Base-by-base conservation (phyloP, 495 filamentous ascomycete species). In the Penicillium diatomitis region DNA sequence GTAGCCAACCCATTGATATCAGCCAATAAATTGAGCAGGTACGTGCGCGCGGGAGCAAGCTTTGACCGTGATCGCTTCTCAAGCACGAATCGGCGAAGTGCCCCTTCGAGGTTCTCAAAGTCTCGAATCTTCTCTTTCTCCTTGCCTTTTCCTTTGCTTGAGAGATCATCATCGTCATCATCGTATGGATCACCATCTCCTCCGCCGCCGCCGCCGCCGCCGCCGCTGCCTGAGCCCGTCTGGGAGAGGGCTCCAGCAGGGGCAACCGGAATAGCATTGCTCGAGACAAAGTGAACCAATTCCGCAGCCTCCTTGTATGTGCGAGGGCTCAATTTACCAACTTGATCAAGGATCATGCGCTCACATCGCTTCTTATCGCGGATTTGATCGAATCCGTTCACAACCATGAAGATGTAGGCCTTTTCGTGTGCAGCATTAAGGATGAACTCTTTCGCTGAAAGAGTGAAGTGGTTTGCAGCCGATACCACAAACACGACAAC, bases 401-500 rank as follows among this genome's bases (percentile, higher is more conserved):
- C 92, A 6, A 97, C 92, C 70, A 98, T 92, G 72, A 98, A 98
- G 55, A 98, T 91, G 59, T 98, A 97, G 8, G 91, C 91, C 62
- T 98, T 98, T 61, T 98, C 92, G 40, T 89, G 81, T 9, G 92
- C 94, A 7, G 92, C 92, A 47, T 90, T 90, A 71, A 87, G 82
- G 51, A 98, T 96, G 62, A 98, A 98, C 53, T 98, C 90, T 62
- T 88, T 96, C 8, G 94, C 90, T 3, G 91, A 92, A 42, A 90
- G 79, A 2, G 92, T 98, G 64, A 98, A 97, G 64, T 96, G 94
- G 57, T 98, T 97, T 36, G 89, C 90, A 9, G 94, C 92, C 32
- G 88, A 95, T 8, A 98, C 94, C 28, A 98, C 92, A 51, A 97
- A 98, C 2, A 98, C 92, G 20, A 98, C 94, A 4, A 98, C 92